Conservation (phyloP, 345 rosid species). For the Salix udensis region DNA sequence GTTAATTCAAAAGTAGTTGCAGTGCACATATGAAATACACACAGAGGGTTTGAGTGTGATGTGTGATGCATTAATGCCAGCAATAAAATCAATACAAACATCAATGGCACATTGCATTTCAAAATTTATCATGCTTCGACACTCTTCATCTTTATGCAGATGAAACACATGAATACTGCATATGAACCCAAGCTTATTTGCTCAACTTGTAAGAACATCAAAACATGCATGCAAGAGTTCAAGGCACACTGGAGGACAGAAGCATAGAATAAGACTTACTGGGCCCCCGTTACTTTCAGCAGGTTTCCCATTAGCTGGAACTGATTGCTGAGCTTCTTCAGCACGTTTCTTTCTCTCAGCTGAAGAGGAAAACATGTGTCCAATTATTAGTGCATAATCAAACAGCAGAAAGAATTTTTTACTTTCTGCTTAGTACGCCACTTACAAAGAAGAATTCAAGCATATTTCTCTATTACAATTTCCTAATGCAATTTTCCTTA, state of each 20-base stretch:
- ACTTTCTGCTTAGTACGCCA: background rate
- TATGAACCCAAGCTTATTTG: background rate
- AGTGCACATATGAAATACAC: background rate
- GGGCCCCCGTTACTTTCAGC: slow-evolving; percentile 48
- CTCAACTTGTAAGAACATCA: background rate
- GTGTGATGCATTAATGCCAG: background rate
- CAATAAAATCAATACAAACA: background rate
- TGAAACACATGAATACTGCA: background rate
- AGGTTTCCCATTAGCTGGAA: slow-evolving; percentile 53
- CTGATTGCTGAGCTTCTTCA: slow-evolving; percentile 63
- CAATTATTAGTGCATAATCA: background rate
- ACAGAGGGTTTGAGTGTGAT: background rate
- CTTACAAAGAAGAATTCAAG: background rate
- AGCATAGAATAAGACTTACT: slow-evolving; percentile 35
- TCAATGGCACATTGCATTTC: background rate
- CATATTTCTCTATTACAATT: background rate
- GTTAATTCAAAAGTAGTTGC: background rate
- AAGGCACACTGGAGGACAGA: background rate
- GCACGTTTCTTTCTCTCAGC: slow-evolving; percentile 75
- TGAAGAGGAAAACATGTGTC: slow-evolving; percentile 27
- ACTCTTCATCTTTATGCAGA: background rate
- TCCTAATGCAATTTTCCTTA: background rate
- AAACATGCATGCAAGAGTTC: background rate
- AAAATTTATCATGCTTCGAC: background rate
- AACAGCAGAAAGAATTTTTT: background rate